A percentile compares a stretch with the other conserved stretches of the same genome.
Evolutionary conservation across 495 filamentous ascomycete species (phyloP).

Genomic region (Letharia lupina): DNA sequence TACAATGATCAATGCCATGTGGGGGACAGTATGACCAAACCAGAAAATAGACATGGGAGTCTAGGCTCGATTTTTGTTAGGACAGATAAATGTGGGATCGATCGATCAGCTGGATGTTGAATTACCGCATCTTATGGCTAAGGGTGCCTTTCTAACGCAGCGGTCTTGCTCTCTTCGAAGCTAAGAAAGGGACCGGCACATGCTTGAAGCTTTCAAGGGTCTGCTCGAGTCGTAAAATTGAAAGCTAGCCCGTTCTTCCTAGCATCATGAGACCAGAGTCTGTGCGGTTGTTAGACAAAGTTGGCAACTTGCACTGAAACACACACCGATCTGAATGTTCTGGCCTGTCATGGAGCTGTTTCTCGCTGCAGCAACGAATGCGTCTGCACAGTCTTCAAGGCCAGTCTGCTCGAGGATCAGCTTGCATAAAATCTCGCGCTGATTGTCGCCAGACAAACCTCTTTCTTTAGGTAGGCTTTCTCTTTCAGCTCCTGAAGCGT

Average conservation of each 20-base stretch:
- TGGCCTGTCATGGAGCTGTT: conserved; percentile 53
- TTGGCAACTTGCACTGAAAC: neutral
- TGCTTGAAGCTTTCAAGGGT: neutral
- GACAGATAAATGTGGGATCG: neutral
- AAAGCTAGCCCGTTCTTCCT: conserved; percentile 2
- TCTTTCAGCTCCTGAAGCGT: conserved; percentile 33
- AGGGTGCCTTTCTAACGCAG: neutral
- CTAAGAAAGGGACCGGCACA: neutral
- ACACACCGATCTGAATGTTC: conserved; percentile 45
- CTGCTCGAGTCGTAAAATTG: neutral
- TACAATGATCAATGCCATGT: neutral
- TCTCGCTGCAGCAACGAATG: conserved; percentile 44
- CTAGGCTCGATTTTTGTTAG: neutral
- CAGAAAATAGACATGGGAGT: neutral
- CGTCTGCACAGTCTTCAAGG: conserved; percentile 48
- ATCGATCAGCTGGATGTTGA: neutral
- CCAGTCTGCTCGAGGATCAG: conserved; percentile 35
- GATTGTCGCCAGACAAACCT: conserved; percentile 26
- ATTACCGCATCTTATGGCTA: neutral
- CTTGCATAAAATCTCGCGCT: neutral
- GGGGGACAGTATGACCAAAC: neutral
- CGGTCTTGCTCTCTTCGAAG: neutral
- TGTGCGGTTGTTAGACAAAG: neutral
- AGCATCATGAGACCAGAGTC: conserved; percentile 18
- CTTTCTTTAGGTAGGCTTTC: conserved; percentile 37